Base-by-base conservation (phyloP, 805 yeast species). In the Myxozyma melibiosi region DNA sequence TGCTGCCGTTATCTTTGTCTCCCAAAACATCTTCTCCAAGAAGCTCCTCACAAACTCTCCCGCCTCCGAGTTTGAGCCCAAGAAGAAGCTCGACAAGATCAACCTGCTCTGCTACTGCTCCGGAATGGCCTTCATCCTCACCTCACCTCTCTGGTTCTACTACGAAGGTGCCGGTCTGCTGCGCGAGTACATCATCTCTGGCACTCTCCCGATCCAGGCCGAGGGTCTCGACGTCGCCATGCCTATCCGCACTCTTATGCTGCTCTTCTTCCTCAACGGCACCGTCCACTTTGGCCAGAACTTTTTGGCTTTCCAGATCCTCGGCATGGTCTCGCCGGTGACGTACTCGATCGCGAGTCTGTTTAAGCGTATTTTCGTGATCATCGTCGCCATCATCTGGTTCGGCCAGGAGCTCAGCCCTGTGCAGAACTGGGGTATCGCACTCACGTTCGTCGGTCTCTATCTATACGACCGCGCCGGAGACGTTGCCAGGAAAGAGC, bases 11-110 rank as follows among this genome's bases (percentile, higher is more conserved):
- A 82, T 89, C 18, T 90, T 90, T 74, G 96, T 92, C 4, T 81
- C 84, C 2, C 96, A 90, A 68, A 90, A 90, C 68, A 87, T 90
- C 43, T 90, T 88, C 71, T 90, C 94, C 37, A 90, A 90, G 72
- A 85, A 83, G 62, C 83, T 90, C 38, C 80, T 90, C 60, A 88
- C 91, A 35, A 65, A 67, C 28, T 62, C 62, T 4, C 64, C 65
- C 18, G 16, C 55, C 44, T 43, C 53, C 42, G 53, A 57, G 38
- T 18, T 41, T 41, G 57, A 69, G 66, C 51, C 67, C 4, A 65
- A 68, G 49, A 71, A 73, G 28, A 83, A 82, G 67, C 87, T 91
- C 25, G 96, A 89, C 70, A 88, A 88, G 70, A 74, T 90, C 68
- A 86, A 94, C 18, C 76, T 90, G n/a, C 78, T 90, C 60, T 79